Evolutionary conservation across 768 basidiomycete genomes (phyloP).

Genomic region (Pholiota molesta): DNA sequence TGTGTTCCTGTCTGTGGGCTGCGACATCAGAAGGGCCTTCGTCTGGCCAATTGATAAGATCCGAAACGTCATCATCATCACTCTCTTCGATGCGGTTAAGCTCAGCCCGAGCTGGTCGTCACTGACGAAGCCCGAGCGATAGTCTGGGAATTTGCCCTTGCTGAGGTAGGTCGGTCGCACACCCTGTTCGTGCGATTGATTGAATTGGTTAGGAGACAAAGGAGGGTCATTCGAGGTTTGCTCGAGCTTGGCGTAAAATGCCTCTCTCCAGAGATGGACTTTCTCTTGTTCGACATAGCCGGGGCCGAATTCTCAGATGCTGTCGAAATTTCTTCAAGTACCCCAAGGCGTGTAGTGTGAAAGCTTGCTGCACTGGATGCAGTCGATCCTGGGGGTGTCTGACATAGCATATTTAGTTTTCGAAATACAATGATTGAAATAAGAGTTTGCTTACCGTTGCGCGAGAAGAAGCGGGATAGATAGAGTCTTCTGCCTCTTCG

Average conservation of each 20-base stretch:
- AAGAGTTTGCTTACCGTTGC: slow-evolving; percentile 12
- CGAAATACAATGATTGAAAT: neutral
- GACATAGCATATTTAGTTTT: neutral
- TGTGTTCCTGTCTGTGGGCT: neutral
- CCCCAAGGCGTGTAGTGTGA: neutral
- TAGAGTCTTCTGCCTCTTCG: neutral
- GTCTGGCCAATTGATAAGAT: slow-evolving; percentile 28
- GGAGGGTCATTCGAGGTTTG: slow-evolving; percentile 13
- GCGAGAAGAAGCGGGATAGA: slow-evolving; percentile 12
- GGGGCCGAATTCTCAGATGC: neutral
- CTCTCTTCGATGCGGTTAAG: neutral
- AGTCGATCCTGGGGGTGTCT: neutral
- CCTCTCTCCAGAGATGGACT: slow-evolving; percentile 20
- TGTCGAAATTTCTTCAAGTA: neutral
- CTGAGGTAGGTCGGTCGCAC: neutral
- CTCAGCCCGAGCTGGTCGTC: neutral
- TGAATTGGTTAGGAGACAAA: neutral
- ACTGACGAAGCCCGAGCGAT: neutral
- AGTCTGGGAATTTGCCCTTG: neutral
- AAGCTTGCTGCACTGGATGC: neutral
- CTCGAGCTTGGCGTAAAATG: slow-evolving; percentile 20
- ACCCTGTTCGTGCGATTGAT: neutral
- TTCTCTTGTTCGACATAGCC: slow-evolving; percentile 16
- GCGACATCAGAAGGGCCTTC: slow-evolving; percentile 12
- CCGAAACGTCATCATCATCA: slow-evolving; percentile 9